Evolutionary conservation across 2,329 filamentous ascomycete genomes (phyloP).

Genomic region (Phoma sp.): DNA sequence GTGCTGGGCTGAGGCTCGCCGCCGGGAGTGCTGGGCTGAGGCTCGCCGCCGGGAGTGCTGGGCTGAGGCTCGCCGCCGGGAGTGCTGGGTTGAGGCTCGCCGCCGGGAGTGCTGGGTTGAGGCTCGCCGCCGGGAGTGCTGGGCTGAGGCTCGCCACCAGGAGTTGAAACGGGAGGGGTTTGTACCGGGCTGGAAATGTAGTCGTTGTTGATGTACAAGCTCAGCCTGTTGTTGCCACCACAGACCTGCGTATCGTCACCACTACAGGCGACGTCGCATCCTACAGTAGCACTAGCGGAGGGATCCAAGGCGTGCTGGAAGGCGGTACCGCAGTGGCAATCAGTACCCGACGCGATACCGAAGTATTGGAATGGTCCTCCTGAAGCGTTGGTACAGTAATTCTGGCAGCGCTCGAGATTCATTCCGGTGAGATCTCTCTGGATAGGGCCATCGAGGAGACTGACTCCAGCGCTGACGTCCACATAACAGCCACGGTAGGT

Average conservation of each 20-base stretch:
- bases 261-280: background rate
- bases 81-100: too few species aligned
- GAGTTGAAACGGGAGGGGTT: background rate
- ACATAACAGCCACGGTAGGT: slow-evolving; percentile 1
- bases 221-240: slow-evolving; percentile 1
- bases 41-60: too few species aligned
- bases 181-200: background rate
- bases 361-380: slow-evolving; percentile 17
- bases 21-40: too few species aligned
- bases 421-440: background rate
- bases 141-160: background rate
- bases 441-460: slow-evolving; percentile 1
- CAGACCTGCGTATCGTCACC: slow-evolving; percentile 1
- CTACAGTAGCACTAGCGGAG: background rate
- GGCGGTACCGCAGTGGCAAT: slow-evolving; percentile 16
- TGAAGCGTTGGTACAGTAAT: slow-evolving; percentile 9
- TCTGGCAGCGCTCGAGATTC: slow-evolving; percentile 1
- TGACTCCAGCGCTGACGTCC: background rate
- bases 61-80: too few species aligned
- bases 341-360: slow-evolving; percentile 7
- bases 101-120: too few species aligned
- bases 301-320: background rate
- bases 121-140: too few species aligned
- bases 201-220: slow-evolving; percentile 4
- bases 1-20: too few species aligned